These are phyloP conservation scores for Nigrospora osmanthi DNA, from an alignment of 2,329 filamentous ascomycete genomes.

Conservation along the genomic window DNA sequence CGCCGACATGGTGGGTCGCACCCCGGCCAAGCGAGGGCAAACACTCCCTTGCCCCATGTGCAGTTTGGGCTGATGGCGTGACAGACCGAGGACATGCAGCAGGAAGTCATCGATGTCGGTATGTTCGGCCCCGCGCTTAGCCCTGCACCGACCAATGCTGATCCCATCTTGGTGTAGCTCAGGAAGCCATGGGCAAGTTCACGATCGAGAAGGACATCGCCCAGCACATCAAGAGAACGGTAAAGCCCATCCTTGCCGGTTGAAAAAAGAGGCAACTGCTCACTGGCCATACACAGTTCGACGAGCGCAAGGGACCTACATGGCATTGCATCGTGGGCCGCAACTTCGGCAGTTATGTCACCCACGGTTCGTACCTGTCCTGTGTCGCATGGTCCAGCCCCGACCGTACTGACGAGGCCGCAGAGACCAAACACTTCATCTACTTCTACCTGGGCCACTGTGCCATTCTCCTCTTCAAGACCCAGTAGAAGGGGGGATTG, in stretches of 20 bases:
- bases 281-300: slow-evolving; percentile 58
- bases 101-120: slow-evolving; percentile 94
- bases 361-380: slow-evolving; percentile 62
- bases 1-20: slow-evolving; percentile 79
- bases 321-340: slow-evolving; percentile 99
- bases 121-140: slow-evolving; percentile 33
- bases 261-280: slow-evolving; percentile 72
- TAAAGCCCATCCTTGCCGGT: slow-evolving; percentile 8
- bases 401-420: neutral
- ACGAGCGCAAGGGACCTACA: slow-evolving; percentile 92
- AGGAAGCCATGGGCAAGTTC: slow-evolving; percentile 56
- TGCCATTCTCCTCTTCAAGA: slow-evolving; percentile 98
- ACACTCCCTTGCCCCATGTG: slow-evolving; percentile 4
- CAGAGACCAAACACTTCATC: slow-evolving; percentile 99
- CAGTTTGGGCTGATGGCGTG: slow-evolving; percentile 19
- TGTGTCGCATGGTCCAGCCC: neutral
- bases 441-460: slow-evolving; percentile 99
- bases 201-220: slow-evolving; percentile 50
- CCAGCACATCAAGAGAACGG: slow-evolving; percentile 25
- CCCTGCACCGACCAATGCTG: slow-evolving; percentile 7
- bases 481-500: slow-evolving; percentile 55
- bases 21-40: neutral
- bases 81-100: slow-evolving; percentile 95
- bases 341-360: slow-evolving; percentile 99
- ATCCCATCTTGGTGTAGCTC: slow-evolving; percentile 30